A percentile compares a stretch with the other conserved stretches of the same genome.
Conservation (phyloP, 2,329 filamentous ascomycete species). For the Trichothecium roseum region DNA sequence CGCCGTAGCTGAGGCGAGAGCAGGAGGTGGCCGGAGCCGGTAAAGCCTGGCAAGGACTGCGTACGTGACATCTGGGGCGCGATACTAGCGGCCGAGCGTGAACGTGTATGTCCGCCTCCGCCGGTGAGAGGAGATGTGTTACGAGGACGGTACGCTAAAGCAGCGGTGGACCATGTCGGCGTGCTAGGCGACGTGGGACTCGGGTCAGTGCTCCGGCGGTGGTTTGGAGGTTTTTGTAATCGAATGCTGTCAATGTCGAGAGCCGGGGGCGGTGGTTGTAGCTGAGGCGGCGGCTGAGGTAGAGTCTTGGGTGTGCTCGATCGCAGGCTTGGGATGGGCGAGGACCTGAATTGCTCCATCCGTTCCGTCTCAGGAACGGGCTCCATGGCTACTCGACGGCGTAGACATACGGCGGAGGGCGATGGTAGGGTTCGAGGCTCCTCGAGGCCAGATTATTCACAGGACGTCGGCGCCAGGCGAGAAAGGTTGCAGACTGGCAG, state of each 20-base stretch:
- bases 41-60: constrained; percentile 54
- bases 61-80: constrained; percentile 50
- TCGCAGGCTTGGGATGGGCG: constrained; percentile 44
- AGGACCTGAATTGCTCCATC: constrained; percentile 54
- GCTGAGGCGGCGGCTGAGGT: constrained; percentile 29
- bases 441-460: neutral
- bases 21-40: constrained; percentile 46
- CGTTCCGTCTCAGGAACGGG: constrained; percentile 58
- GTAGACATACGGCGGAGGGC: neutral
- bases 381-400: constrained; percentile 37
- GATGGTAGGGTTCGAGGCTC: constrained; percentile 3
- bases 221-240: constrained; percentile 37
- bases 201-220: constrained; percentile 51
- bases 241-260: constrained; percentile 8
- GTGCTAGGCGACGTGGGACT: constrained; percentile 39
- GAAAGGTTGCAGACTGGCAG: neutral
- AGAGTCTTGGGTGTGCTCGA: constrained; percentile 24
- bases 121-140: constrained; percentile 52
- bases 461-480: neutral
- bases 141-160: constrained; percentile 48
- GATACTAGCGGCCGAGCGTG: constrained; percentile 45
- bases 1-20: constrained; percentile 39
- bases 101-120: constrained; percentile 42
- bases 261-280: neutral
- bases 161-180: constrained; percentile 24